Percentiles rank a stretch among this genome's conserved stretches.
phyloP scores from a whole-genome alignment of 257 asterid genomes.

The Solanum dulcamara region DNA sequence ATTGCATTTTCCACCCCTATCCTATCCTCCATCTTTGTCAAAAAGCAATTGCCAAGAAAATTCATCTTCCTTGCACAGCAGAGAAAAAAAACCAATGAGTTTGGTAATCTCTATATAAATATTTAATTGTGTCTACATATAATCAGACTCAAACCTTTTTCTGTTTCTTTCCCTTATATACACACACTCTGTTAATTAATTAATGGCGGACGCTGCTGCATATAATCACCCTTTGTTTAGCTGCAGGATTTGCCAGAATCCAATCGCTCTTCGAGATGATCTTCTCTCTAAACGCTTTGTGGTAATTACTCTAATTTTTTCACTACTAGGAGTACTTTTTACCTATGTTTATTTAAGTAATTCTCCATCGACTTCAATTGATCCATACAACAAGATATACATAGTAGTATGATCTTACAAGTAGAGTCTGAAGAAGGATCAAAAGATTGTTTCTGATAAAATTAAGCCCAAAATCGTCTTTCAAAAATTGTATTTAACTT shows the following conservation, averaged over 20 bases:
- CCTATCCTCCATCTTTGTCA: not conserved
- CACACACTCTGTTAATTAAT: not conserved
- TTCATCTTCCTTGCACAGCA: not conserved
- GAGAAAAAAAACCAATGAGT: not conserved
- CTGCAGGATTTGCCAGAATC: constrained; percentile 46
- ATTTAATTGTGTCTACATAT: not conserved
- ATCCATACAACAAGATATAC: not conserved
- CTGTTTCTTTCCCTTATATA: not conserved
- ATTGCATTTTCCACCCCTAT: not conserved
- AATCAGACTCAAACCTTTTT: not conserved
- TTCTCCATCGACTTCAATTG: not conserved
- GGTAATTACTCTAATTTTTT: constrained; percentile 9
- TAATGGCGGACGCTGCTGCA: constrained; percentile 9
- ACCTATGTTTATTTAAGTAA: not conserved
- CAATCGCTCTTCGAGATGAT: constrained; percentile 33
- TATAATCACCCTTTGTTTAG: constrained; percentile 24
- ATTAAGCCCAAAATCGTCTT: not conserved
- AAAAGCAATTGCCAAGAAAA: not conserved
- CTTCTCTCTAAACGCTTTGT: constrained; percentile 27
- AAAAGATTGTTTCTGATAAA: not conserved
- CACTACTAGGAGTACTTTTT: too few relatives aligned
- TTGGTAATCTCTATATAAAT: not conserved
- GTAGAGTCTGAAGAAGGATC: too few relatives aligned
- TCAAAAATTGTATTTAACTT: not conserved
- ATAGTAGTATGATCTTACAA: too few relatives aligned